Percentiles rank a stretch among this genome's conserved stretches.
Evolutionary conservation across 139 green algal species (phyloP).

Genomic region (Zygnema circumcarinatum): DNA sequence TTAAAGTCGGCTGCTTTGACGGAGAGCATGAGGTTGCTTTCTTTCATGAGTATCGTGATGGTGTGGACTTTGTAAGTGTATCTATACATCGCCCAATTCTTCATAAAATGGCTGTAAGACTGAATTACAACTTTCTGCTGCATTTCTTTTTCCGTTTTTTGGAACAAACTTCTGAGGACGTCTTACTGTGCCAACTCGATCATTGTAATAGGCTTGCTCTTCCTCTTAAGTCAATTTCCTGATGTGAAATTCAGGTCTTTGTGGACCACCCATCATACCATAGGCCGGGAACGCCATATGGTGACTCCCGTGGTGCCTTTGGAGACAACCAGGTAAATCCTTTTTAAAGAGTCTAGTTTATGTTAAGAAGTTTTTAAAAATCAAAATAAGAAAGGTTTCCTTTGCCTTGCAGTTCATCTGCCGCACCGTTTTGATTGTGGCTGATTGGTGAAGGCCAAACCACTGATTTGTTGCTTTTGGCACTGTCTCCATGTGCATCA

Average conservation of each 20-base stretch:
- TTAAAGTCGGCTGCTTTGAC: constrained; percentile 15
- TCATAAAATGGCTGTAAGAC: too few relatives aligned
- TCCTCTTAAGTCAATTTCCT: too few relatives aligned
- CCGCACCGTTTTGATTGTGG: too few relatives aligned
- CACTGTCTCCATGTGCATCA: constrained; percentile 52
- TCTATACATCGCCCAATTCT: too few relatives aligned
- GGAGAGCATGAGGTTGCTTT: constrained; percentile 71
- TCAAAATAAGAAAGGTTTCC: background rate
- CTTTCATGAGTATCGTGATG: constrained; percentile 71
- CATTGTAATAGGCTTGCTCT: background rate
- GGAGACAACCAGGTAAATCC: constrained; percentile 76
- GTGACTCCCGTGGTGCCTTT: constrained; percentile 76
- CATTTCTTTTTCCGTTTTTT: too few relatives aligned
- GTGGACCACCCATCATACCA: constrained; percentile 84
- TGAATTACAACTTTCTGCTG: background rate
- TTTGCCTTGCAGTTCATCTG: too few relatives aligned
- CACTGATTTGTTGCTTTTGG: too few relatives aligned
- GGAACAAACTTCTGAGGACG: too few relatives aligned
- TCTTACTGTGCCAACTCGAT: too few relatives aligned
- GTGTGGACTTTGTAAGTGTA: constrained; percentile 75
- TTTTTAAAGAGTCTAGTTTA: background rate
- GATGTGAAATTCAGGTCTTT: constrained; percentile 82
- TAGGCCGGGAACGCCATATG: constrained; percentile 72
- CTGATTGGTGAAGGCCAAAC: too few relatives aligned
- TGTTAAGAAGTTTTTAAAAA: background rate